Conservation (phyloP, 768 basidiomycete genomes). For the Amanita rimosa region DNA sequence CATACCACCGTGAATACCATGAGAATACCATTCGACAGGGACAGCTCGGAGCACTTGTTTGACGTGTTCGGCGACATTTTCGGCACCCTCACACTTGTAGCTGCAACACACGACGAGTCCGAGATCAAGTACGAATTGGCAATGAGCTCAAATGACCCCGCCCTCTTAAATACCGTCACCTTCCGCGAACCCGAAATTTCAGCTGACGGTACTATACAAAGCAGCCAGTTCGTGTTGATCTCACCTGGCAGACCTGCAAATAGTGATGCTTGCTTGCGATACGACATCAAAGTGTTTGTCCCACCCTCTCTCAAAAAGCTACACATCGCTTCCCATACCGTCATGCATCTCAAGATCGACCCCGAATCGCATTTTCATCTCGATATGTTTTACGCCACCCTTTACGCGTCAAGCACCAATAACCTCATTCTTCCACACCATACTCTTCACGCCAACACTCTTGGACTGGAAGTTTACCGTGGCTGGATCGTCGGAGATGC, state of each 20-base stretch:
- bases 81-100: conserved; percentile 38
- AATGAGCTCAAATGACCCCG: conserved; percentile 29
- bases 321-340: conserved; percentile 29
- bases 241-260: conserved; percentile 20
- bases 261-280: conserved; percentile 35
- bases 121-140: conserved; percentile 39
- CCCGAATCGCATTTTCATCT: conserved; percentile 28
- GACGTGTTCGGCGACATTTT: conserved; percentile 36
- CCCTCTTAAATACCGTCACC: conserved; percentile 25
- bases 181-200: conserved; percentile 24
- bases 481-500: conserved; percentile 56
- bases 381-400: conserved; percentile 32
- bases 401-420: conserved; percentile 21
- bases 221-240: conserved; percentile 26
- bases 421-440: conserved; percentile 38
- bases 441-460: conserved; percentile 25
- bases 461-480: conserved; percentile 33
- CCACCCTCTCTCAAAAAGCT: conserved; percentile 40
- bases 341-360: conserved; percentile 39
- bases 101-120: conserved; percentile 26
- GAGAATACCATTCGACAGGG: conserved; percentile 24
- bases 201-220: conserved; percentile 16
- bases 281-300: conserved; percentile 38
- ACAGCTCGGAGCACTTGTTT: conserved; percentile 29
- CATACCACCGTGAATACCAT: conserved; percentile 25